Conservation (phyloP, 2,329 filamentous ascomycete genomes). For the Cladosporium cucumerinum region DNA sequence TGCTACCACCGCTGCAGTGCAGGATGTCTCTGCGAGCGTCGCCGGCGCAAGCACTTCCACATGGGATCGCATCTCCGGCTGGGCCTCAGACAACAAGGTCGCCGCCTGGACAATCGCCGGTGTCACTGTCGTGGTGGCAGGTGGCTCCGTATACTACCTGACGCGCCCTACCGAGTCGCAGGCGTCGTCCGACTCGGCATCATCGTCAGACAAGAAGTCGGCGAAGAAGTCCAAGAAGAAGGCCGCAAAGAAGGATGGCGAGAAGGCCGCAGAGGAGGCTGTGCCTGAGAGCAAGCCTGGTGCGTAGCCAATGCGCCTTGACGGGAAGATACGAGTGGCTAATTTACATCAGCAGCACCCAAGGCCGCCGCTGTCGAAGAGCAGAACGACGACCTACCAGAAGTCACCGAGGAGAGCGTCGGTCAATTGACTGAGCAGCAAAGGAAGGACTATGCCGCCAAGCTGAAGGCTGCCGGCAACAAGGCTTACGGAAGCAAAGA, state of each 20-base stretch:
- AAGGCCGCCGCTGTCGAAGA: conserved; percentile 35
- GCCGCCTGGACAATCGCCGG: conserved; percentile 95
- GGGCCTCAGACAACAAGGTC: conserved; percentile 94
- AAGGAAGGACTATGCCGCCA: conserved; percentile 80
- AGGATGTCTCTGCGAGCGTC: conserved; percentile 31
- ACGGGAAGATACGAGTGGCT: background rate
- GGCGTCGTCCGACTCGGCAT: conserved; percentile 40
- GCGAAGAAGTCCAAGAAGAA: conserved; percentile 90
- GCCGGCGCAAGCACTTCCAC: conserved; percentile 57
- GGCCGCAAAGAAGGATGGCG: conserved; percentile 69
- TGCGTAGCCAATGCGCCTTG: conserved; percentile 17
- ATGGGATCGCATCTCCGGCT: conserved; percentile 86
- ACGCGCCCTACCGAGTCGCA: conserved; percentile 27
- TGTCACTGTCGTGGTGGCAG: conserved; percentile 86
- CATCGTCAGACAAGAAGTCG: conserved; percentile 37
- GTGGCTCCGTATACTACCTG: conserved; percentile 90
- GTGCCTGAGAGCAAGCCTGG: conserved; percentile 15
- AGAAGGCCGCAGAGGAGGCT: conserved; percentile 39
- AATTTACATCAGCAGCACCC: conserved; percentile 19
- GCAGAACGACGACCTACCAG: conserved; percentile 45
- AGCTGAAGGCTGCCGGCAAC: conserved; percentile 93
- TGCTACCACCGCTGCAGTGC: conserved; percentile 19
- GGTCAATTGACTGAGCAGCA: conserved; percentile 55
- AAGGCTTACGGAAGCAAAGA: conserved; percentile 93
- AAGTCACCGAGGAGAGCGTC: conserved; percentile 48